Base-by-base conservation (phyloP, 208 protist species). In the Acanthamoeba sp. region DNA sequence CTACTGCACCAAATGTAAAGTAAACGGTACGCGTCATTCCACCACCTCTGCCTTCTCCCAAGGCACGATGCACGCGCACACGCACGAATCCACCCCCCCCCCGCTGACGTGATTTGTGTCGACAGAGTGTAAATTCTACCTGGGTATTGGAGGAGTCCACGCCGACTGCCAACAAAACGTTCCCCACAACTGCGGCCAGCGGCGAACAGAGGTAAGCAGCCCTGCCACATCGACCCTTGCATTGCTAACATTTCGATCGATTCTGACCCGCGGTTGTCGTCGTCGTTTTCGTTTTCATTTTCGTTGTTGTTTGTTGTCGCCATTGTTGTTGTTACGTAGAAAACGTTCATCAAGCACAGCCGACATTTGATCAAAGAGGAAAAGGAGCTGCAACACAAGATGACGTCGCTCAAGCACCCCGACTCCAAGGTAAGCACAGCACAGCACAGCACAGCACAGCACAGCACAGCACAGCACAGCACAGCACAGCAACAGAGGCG, bases 311-410 rank as follows among this genome's bases (percentile, higher is more conserved):
- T 55, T 55, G 10, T 20, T 20, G 16, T 20, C 16, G 48, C 48
- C 10, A 20, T 55, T 55, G 48, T 55, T 55, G 48, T 55, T 27
- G n/a, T 9, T 29, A 29, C n/a, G 22, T 32, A 88, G 50, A 52
- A 52, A 88, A 88, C 80, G n/a, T 88, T 88, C 29, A 88, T 88
- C 40, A 88, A 88, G n/a, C 50, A 88, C 29, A 88, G 50, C n/a
- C 80, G 80, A 5, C 50, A 88, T 32, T 27, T 88, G 6, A 88
- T 88, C 32, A 62, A 88, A 29, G 80, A 88, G 50, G 80, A 34
- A 32, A 52, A 62, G 48, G 50, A 88, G 10, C 32, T 88, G 24
- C 40, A 88, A n/a, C 80, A 88, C 80, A 88, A 88, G 45, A 88
- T 88, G 80, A 88, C 80, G 10, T 64, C 48, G 40, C 80, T 88